Conservation (phyloP, 257 asterid species). For the Solanum sitiens region DNA sequence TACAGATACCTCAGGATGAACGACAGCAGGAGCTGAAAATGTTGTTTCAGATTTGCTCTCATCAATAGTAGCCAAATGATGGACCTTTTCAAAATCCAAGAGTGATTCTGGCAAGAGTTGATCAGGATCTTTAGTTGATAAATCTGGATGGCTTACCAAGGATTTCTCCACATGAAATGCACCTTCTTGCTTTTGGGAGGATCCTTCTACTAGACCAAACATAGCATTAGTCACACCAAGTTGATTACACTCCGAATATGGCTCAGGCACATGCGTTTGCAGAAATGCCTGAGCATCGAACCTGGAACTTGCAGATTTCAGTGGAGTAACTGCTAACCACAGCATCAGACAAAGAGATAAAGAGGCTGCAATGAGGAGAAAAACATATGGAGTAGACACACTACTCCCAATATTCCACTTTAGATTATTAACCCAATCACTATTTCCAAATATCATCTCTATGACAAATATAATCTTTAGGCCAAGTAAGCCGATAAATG, state of each 20-base stretch:
- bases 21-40: slow-evolving; percentile 18
- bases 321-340: slow-evolving; percentile 82
- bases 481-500: slow-evolving; percentile 65
- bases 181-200: slow-evolving; percentile 27
- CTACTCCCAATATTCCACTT: slow-evolving; percentile 61
- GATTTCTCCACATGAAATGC: slow-evolving; percentile 19
- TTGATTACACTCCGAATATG: slow-evolving; percentile 22
- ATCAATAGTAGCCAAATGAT: slow-evolving; percentile 28
- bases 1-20: slow-evolving; percentile 19
- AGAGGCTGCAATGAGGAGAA: slow-evolving; percentile 50
- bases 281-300: slow-evolving; percentile 25
- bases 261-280: slow-evolving; percentile 15
- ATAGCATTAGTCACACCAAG: slow-evolving; percentile 21
- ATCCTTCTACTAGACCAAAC: slow-evolving; percentile 28
- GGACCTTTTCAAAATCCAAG: slow-evolving; percentile 34
- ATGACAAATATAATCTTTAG: slow-evolving; percentile 59
- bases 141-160: slow-evolving; percentile 20
- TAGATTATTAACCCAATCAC: slow-evolving; percentile 83
- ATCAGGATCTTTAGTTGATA: slow-evolving; percentile 22
- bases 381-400: slow-evolving; percentile 49
- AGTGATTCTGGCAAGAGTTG: slow-evolving; percentile 50
- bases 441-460: slow-evolving; percentile 80
- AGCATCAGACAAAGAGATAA: slow-evolving; percentile 62
- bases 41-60: slow-evolving; percentile 40
- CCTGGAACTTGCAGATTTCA: slow-evolving; percentile 64